Evolutionary conservation across 139 green algal species (phyloP).

Genomic region (Haematococcus sp.): DNA sequence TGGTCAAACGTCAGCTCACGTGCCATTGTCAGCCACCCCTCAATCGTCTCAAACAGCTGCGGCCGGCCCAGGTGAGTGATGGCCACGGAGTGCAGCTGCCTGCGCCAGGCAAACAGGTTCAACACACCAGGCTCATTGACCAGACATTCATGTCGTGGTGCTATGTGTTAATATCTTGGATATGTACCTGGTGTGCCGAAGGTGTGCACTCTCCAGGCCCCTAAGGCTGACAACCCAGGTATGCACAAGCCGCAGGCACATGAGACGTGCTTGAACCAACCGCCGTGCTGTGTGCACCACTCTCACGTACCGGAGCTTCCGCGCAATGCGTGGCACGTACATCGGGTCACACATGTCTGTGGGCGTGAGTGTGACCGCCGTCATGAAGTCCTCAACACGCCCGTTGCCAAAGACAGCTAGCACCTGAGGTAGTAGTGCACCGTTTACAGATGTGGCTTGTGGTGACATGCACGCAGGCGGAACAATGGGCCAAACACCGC

Average conservation of each 20-base stretch:
- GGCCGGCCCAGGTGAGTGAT: neutral
- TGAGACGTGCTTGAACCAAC: neutral
- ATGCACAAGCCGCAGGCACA: neutral
- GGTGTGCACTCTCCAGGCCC: no score
- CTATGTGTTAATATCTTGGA: no score
- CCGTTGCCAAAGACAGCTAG: conserved; percentile 81
- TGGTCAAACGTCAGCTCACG: conserved; percentile 49
- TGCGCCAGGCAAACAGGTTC: neutral
- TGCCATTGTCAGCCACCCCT: conserved; percentile 63
- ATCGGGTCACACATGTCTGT: conserved; percentile 60
- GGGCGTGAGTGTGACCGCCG: conserved; percentile 53
- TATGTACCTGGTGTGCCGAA: no score
- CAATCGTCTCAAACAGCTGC: conserved; percentile 37
- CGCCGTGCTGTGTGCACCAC: neutral
- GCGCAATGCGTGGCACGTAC: conserved; percentile 61
- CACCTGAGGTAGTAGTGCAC: conserved; percentile 50
- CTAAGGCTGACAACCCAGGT: no score
- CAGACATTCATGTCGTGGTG: no score
- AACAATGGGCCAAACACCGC: no score
- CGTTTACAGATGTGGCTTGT: no score
- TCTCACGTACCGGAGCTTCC: conserved; percentile 29
- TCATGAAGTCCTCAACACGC: conserved; percentile 77
- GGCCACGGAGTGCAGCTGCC: conserved; percentile 4
- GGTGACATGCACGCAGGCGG: no score
- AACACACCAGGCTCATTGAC: no score